Evolutionary conservation across 2,329 filamentous ascomycete genomes (phyloP), one percentile per base, ranked within the genome.

Genomic region (Metarhizium guizhouense): DNA sequence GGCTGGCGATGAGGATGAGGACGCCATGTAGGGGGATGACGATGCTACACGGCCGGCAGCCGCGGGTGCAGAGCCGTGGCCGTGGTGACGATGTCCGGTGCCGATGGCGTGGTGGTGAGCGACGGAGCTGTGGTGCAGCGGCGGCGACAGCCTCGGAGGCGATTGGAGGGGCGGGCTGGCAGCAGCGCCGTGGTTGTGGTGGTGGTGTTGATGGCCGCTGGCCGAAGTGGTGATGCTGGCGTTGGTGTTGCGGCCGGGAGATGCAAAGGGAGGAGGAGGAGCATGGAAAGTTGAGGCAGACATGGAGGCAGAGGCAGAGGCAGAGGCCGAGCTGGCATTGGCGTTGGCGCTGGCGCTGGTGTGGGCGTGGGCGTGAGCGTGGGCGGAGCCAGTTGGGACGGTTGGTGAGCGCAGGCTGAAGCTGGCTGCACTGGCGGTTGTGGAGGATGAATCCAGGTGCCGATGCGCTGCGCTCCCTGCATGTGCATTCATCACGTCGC

Each of bases 361-460:
- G 38, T 16, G 38, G 38, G 38, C 16, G 42, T 3, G n/a, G 42
- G 42, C 16, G n/a, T 76, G 73, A 60, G 71, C 58, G 58, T 74
- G 74, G 50, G 53, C 56, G 53, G 56, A 47, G 53, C 50, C 49
- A 6, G 20, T 29, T 30, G 51, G 50, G 16, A 20, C 42, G 51
- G 76, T 74, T 59, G 76, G 76, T 57, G 77, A 80, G 65, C 76
- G 73, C 67, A 79, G 68, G 65, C 68, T 75, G 67, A 79, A 78
- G 68, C 67, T 67, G 57, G 74, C 38, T 3, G 32, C 10, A 25
- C 25, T 25, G 29, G 71, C 63, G 73, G 74, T 60, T 70, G 71
- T 61, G 72, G 68, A 62, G 64, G 61, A 36, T 47, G 53, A 54
- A n/a, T 50, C 45, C 34, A 54, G 32, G 52, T 48, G 52, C 48